These are phyloP conservation scores for Monosporascus cannonballus DNA, from an alignment of 2,329 filamentous ascomycete species.

Conservation along the genomic window DNA sequence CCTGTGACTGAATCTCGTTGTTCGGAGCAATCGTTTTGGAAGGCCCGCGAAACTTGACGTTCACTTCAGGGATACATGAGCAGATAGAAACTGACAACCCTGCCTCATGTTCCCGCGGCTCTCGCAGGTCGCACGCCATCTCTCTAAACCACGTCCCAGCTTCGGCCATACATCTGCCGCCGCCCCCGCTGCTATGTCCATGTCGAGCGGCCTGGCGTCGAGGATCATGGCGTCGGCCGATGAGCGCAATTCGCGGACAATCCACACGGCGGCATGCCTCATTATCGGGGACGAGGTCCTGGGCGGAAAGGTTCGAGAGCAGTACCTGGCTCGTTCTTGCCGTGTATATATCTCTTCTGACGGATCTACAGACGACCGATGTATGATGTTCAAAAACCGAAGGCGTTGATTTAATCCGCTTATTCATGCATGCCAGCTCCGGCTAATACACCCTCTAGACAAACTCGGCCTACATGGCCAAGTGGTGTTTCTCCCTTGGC, in stretches of 20 bases:
- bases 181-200: slow-evolving; percentile 19
- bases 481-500: slow-evolving; percentile 57
- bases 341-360: slow-evolving; percentile 8
- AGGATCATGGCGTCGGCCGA: slow-evolving; percentile 44
- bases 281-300: slow-evolving; percentile 98
- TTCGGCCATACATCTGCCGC: slow-evolving; percentile 43
- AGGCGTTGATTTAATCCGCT: too few species aligned
- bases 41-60: too few species aligned
- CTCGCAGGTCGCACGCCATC: slow-evolving; percentile 65
- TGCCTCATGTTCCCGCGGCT: slow-evolving; percentile 68
- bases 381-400: slow-evolving; percentile 15
- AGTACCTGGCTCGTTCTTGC: slow-evolving; percentile 23
- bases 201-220: slow-evolving; percentile 18
- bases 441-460: slow-evolving; percentile 37
- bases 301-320: slow-evolving; percentile 71
- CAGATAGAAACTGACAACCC: too few species aligned
- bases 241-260: slow-evolving; percentile 57
- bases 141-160: slow-evolving; percentile 57
- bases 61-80: too few species aligned
- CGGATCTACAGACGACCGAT: slow-evolving; percentile 22
- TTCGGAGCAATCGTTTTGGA: too few species aligned
- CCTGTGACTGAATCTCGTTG: too few species aligned
- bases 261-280: slow-evolving; percentile 84
- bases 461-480: slow-evolving; percentile 58
- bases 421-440: not conserved